Conservation (phyloP, 1,284 basidiomycete genomes). For the Lentinus polychrous region DNA sequence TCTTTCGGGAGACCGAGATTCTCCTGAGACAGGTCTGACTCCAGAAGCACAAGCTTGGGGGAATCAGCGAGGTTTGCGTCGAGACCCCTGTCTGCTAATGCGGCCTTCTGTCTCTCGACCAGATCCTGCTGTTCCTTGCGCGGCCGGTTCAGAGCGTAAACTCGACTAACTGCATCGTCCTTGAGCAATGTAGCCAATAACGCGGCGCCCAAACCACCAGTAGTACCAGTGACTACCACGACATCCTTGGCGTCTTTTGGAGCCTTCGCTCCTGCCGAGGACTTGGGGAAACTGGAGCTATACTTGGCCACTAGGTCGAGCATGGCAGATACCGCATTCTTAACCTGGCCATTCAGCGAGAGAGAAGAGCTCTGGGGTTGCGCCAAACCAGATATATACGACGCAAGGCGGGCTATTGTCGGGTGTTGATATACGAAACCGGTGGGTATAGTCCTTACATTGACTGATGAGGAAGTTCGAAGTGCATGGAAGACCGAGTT, state of each 20-base stretch:
- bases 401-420: constrained; percentile 22
- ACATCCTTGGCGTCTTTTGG: constrained; percentile 13
- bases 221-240: constrained; percentile 31
- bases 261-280: constrained; percentile 2
- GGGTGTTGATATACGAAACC: constrained; percentile 32
- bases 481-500: constrained; percentile 25
- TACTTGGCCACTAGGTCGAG: constrained; percentile 26
- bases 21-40: constrained; percentile 23
- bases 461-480: constrained; percentile 8
- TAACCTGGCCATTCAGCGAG: constrained; percentile 8
- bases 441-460: constrained; percentile 15
- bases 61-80: constrained; percentile 21
- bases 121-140: constrained; percentile 7
- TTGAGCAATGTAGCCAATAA: constrained; percentile 23
- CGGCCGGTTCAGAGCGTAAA: constrained; percentile 30
- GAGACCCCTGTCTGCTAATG: constrained; percentile 25
- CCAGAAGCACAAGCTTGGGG: constrained; percentile 27
- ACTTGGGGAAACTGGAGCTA: constrained; percentile 22
- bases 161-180: constrained; percentile 14
- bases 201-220: constrained; percentile 27
- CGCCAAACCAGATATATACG: constrained; percentile 14
- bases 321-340: constrained; percentile 19
- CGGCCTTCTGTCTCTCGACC: constrained; percentile 23
- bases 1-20: constrained; percentile 23
- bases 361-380: constrained; percentile 9